Percentiles rank a stretch among this genome's conserved stretches.
Evolutionary conservation across 257 asterid species (phyloP).

Genomic region (Plantago major): DNA sequence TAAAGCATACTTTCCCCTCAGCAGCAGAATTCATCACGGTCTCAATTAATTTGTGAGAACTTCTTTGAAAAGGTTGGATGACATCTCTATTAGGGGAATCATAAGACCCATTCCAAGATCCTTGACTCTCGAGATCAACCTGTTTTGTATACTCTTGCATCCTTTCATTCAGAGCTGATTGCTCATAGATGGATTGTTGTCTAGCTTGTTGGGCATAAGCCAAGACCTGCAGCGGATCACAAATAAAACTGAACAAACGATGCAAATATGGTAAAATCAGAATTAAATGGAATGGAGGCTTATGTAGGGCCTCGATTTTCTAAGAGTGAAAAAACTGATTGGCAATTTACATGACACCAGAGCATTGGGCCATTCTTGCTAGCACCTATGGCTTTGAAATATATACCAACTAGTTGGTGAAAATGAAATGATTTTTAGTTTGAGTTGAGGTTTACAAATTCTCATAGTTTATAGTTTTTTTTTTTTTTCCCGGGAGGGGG

Average conservation of each 20-base stretch:
- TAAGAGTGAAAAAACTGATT: too few relatives aligned
- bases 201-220: constrained; percentile 77
- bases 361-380: too few relatives aligned
- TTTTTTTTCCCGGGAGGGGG: too few relatives aligned
- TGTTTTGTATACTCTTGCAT: constrained; percentile 70
- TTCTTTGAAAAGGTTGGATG: constrained; percentile 56
- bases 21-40: constrained; percentile 76
- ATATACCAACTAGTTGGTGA: too few relatives aligned
- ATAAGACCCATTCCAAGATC: constrained; percentile 40
- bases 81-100: constrained; percentile 31
- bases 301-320: too few relatives aligned
- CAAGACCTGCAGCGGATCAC: constrained; percentile 48
- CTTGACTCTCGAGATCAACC: constrained; percentile 57
- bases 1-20: constrained; percentile 70
- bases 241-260: not conserved
- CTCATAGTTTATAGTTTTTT: too few relatives aligned
- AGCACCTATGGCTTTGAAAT: too few relatives aligned
- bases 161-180: constrained; percentile 67
- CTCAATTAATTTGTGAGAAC: constrained; percentile 71
- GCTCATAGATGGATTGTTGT: constrained; percentile 64
- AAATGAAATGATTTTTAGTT: too few relatives aligned
- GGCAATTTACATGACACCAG: too few relatives aligned
- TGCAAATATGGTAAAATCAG: not conserved
- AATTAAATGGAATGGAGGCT: too few relatives aligned
- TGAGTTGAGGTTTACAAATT: too few relatives aligned